Conservation (phyloP, 1,284 basidiomycete species). For the Trametes pubescens region DNA sequence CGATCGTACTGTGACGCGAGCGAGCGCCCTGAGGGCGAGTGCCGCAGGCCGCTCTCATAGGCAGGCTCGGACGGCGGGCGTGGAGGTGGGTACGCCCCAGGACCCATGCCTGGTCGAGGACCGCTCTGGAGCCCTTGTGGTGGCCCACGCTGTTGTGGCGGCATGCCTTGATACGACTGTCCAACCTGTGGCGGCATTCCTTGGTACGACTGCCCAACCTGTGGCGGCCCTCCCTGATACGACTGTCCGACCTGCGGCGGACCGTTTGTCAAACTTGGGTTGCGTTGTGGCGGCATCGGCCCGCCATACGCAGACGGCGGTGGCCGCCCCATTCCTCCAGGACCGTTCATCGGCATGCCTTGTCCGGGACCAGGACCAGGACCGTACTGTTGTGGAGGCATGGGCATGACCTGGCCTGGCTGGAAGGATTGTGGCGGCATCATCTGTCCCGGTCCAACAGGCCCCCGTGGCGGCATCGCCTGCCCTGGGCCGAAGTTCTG, state of each 20-base stretch:
- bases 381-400: constrained; percentile 36
- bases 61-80: constrained; percentile 52
- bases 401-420: constrained; percentile 41
- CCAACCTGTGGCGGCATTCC: constrained; percentile 16
- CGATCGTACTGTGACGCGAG: constrained; percentile 62
- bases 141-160: constrained; percentile 10
- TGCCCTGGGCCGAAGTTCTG: constrained; percentile 40
- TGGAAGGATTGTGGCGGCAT: constrained; percentile 15
- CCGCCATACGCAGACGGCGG: constrained; percentile 23
- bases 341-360: constrained; percentile 41
- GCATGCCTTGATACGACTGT: background rate
- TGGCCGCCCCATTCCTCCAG: constrained; percentile 44
- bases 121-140: constrained; percentile 18
- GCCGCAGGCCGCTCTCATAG: constrained; percentile 53
- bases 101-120: constrained; percentile 27
- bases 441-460: constrained; percentile 12
- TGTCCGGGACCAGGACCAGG: constrained; percentile 41
- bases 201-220: constrained; percentile 22
- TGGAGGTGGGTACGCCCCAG: constrained; percentile 31
- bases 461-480: constrained; percentile 35
- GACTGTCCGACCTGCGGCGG: constrained; percentile 27
- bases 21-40: constrained; percentile 69
- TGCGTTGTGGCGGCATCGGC: constrained; percentile 23
- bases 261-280: constrained; percentile 19
- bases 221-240: constrained; percentile 21